Base-by-base conservation (phyloP, 129 eudicot genomes). In the Centella asiatica region DNA sequence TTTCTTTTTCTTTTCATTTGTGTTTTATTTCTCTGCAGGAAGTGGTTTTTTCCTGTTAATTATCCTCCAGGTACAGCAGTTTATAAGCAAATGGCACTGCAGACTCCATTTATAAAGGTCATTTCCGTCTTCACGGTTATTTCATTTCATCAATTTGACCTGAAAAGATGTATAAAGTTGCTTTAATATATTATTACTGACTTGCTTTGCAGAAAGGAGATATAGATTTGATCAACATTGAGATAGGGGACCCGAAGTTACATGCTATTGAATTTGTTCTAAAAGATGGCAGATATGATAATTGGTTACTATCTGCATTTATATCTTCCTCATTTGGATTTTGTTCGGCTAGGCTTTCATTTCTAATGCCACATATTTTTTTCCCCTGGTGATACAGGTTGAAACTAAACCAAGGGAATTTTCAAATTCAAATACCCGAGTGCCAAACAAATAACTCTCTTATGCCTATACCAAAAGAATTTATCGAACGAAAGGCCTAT, bases 81-180 rank as follows among this genome's bases (percentile, higher is more conserved):
- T 26, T 49, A 67, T 71, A 79, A 75, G 59, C 70, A 79, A 72
- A 64, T 54, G 49, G 85, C 85, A 15, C 68, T 79, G 53, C 68
- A 69, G 44, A 75, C 81, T 27, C 85, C 85, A 52, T 79, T 79
- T 68, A 28, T 67, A 28, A 75, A 79, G 85, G 81, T 79, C 60
- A 58, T 58, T 50, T 22, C 13, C 42, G 29, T 8, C 18, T 44
- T 25, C 45, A 11, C 17, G 10, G 24, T 27, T 0, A 26, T 15
- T 28, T 42, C 17, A 12, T 17, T 47, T 25, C 14, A 23, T 67
- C 67, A n/a, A 22, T 44, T 22, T 19, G 39, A 34, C 27, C 20
- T 26, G 9, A 23, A 70, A 23, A 36, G 65, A 18, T 42, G 17
- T 29, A 24, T 34, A 36, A 19, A 22, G 15, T 62, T 39, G 10